phyloP scores from a whole-genome alignment of 306 rosid genomes.

The Fagus sylvatica region DNA sequence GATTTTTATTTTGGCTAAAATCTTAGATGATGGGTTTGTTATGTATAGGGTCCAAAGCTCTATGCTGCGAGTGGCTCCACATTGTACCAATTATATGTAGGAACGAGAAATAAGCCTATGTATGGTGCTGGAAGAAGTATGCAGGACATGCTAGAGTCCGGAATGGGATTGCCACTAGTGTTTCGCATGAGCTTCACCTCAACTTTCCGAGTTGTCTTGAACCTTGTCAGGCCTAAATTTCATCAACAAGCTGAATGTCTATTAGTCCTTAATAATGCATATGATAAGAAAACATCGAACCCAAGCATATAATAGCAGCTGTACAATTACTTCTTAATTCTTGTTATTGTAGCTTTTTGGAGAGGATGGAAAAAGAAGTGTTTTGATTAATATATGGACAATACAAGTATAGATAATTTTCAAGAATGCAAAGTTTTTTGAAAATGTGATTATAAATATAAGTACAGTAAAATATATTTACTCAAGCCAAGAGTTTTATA shows the following conservation, averaged over 20 bases:
- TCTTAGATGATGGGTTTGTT: not conserved
- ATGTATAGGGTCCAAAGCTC: conserved; percentile 51
- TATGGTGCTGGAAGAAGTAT: conserved; percentile 94
- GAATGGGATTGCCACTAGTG: conserved; percentile 54
- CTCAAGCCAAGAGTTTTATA: no score
- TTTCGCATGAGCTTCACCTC: conserved; percentile 44
- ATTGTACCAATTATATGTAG: conserved; percentile 39
- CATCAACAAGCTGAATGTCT: conserved; percentile 58
- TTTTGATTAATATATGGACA: not conserved
- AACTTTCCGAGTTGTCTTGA: conserved; percentile 49
- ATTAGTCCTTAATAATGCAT: conserved; percentile 42
- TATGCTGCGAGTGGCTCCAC: conserved; percentile 69
- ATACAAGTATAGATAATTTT: not conserved
- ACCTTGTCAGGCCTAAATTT: conserved; percentile 51
- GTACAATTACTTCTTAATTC: conserved; percentile 34
- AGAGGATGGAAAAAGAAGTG: not conserved
- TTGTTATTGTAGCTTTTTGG: not conserved
- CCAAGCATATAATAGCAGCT: conserved; percentile 54
- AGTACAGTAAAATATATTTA: no score
- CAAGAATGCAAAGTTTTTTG: not conserved
- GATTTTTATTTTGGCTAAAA: no score
- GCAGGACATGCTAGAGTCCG: conserved; percentile 75
- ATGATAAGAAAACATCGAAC: conserved; percentile 60
- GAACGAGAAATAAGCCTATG: conserved; percentile 59
- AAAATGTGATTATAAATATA: not conserved